Base-by-base conservation (phyloP, 345 rosid species). In the Firmiana major region DNA sequence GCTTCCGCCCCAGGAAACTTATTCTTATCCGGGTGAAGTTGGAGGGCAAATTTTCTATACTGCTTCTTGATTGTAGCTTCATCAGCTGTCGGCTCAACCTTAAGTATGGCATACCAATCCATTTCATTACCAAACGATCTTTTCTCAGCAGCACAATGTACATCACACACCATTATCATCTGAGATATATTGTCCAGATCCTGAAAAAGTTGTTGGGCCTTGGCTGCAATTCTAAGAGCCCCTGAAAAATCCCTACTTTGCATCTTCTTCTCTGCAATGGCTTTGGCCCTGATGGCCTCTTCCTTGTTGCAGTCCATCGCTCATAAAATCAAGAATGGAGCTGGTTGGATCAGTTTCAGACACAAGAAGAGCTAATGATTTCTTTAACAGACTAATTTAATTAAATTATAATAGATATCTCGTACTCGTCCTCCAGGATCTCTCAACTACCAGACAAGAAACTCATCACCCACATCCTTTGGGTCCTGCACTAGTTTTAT, bases 11-110 rank as follows among this genome's bases (percentile, higher is more conserved):
- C 97, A 57, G 98, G 91, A 76, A 93, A 87, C 78, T 88, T 87
- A 81, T 91, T 96, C 83, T 96, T 96, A 82, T 96, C 98, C 3
- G 98, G 99, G 83, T 96, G 99, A 67, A 96, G 97, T 59, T 63
- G 82, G 63, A 96, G 92, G 22, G 99, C 98, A 74, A 89, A 85
- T 86, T 90, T 96, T 81, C 80, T 86, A 67, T 90, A 96, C 86
- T 93, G 98, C 83, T 93, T 96, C 91, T 86, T 93, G 79, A 93
- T 92, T 38, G 88, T 64, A 43, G 76, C 77, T 54, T 91, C 97
- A 79, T 93, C 97, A 11, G 92, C 91, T 6, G 81, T 83, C 31
- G 64, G 86, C 57, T 87, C 88, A 28, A 93, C 78, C 79, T 96
- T 92, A 54, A 96, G 94, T 40, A 96, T 91, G 73, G 85, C 92